Percentiles rank a stretch among this genome's conserved stretches.
Evolutionary conservation across 1,284 basidiomycete genomes (phyloP).

Genomic region (Termitomyces sp.): DNA sequence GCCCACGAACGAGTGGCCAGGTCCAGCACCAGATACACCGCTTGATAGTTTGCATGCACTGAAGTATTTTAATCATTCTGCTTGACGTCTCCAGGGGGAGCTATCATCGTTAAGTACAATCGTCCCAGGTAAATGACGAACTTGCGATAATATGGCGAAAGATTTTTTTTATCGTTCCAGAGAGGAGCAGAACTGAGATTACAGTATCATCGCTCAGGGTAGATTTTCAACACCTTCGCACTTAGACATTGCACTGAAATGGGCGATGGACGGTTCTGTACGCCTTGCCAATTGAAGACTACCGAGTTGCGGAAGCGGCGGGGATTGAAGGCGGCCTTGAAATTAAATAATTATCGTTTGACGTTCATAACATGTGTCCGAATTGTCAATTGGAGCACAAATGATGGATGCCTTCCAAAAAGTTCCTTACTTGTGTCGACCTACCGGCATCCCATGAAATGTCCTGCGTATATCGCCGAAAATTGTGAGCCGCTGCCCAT

Average conservation of each 20-base stretch:
- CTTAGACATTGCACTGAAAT: background rate
- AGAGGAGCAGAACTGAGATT: background rate
- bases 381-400: background rate
- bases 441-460: background rate
- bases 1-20: background rate
- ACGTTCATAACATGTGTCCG: too few relatives aligned
- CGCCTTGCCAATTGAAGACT: background rate
- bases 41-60: background rate
- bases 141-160: background rate
- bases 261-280: background rate
- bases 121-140: background rate
- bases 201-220: background rate
- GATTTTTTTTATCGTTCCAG: background rate
- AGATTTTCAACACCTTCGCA: background rate
- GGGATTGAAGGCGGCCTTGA: constrained; percentile 6
- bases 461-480: background rate
- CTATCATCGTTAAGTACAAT: background rate
- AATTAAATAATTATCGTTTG: constrained; percentile 2
- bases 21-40: background rate
- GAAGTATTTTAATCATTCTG: background rate
- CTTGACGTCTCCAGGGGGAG: background rate
- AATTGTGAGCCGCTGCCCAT: background rate
- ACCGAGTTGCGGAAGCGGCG: background rate
- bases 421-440: background rate
- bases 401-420: background rate